Evolutionary conservation across 306 rosid genomes (phyloP).

Genomic region (Dalbergia cultrata): DNA sequence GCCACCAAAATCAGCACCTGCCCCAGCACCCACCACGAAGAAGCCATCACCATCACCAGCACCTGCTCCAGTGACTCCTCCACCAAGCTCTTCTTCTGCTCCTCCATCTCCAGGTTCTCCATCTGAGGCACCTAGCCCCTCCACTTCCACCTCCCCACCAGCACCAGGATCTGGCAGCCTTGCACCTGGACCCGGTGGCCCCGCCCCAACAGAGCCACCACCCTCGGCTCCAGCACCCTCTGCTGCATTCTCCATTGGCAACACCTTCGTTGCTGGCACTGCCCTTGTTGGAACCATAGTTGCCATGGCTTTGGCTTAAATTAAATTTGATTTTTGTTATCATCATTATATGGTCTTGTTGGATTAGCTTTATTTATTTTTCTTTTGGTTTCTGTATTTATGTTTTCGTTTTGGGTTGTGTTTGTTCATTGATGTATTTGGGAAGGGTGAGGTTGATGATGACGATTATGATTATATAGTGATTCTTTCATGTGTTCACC

Average conservation of each 20-base stretch:
- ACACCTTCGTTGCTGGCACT: slow-evolving; percentile 59
- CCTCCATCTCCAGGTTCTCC: slow-evolving; percentile 7
- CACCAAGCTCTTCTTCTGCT: slow-evolving; percentile 28
- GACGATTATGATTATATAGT: not conserved
- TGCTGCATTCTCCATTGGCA: slow-evolving; percentile 59
- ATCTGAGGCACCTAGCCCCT: slow-evolving; percentile 31
- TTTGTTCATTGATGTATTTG: not conserved
- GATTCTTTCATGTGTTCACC: not conserved
- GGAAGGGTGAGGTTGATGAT: too few species aligned
- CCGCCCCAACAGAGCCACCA: slow-evolving; percentile 32
- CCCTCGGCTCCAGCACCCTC: slow-evolving; percentile 42
- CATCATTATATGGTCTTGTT: not conserved
- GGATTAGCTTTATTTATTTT: not conserved
- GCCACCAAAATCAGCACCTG: slow-evolving; percentile 41
- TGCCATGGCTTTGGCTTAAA: slow-evolving; percentile 67
- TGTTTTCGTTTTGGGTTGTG: not conserved
- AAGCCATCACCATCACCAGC: slow-evolving; percentile 40
- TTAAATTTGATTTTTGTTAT: not conserved
- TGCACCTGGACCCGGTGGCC: slow-evolving; percentile 37
- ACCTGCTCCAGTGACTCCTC: slow-evolving; percentile 36
- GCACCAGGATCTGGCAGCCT: slow-evolving; percentile 17
- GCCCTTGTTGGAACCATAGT: slow-evolving; percentile 74
- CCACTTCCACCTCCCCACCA: slow-evolving; percentile 29
- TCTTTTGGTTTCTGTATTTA: not conserved
- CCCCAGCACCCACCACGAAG: slow-evolving; percentile 41